phyloP scores from a whole-genome alignment of 2,329 filamentous ascomycete genomes.

The Colletotrichum truncatum region DNA sequence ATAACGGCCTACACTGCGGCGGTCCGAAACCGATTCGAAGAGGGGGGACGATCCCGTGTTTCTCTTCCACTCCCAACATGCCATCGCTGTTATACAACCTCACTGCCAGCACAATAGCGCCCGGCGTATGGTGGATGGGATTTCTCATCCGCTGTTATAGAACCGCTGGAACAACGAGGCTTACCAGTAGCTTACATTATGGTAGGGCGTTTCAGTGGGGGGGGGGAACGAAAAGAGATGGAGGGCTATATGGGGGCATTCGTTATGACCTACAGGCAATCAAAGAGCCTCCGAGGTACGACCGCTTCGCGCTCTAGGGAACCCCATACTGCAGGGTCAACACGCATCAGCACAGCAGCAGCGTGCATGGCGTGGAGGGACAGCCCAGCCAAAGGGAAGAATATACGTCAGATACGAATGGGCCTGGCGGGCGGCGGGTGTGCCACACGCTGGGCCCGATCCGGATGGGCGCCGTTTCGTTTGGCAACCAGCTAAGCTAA shows the following conservation, averaged over 20 bases:
- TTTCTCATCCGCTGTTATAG: neutral
- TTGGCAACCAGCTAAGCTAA: conserved; percentile 7
- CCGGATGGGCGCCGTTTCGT: conserved; percentile 28
- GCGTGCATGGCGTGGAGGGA: neutral
- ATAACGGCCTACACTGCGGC: conserved; percentile 3
- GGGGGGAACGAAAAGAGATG: neutral
- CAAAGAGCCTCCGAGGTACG: conserved; percentile 42
- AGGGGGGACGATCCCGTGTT: neutral
- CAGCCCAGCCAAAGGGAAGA: neutral
- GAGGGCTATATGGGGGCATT: conserved; percentile 13
- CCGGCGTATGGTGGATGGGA: conserved; percentile 1
- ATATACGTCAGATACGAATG: conserved; percentile 20
- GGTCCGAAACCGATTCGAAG: neutral
- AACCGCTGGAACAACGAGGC: neutral
- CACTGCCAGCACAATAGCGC: neutral
- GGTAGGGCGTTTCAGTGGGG: too few species aligned
- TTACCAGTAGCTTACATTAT: neutral
- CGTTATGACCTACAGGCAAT: conserved; percentile 38
- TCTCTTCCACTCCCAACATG: neutral
- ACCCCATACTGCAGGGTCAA: conserved; percentile 25
- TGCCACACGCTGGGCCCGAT: conserved; percentile 22
- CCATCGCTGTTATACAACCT: neutral
- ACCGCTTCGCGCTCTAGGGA: conserved; percentile 34
- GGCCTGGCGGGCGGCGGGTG: neutral
- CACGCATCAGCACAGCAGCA: conserved; percentile 7